Base-by-base conservation (phyloP, 805 yeast species). In the Metschnikowia matae region DNA sequence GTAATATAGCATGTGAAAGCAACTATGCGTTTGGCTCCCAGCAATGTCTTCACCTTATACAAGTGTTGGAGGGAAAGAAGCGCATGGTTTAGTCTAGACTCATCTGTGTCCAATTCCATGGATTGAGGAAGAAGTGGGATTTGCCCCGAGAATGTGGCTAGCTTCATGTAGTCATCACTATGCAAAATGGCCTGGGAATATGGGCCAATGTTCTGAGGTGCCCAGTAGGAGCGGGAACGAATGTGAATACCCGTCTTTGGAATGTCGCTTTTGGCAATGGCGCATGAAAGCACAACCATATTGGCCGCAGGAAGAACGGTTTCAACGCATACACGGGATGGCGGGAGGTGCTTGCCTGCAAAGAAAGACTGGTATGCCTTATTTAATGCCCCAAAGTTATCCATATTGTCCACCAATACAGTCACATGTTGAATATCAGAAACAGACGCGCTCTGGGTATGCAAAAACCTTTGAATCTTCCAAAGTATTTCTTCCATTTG, bases 181-280 rank as follows among this genome's bases (percentile, higher is more conserved):
- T 81, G 83, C 4, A 78, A 66, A 10, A 83, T 81, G 0, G 91
- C 80, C 66, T 94, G 99, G 0, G 99, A 92, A 63, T 94, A 94
- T 0, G 99, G 99, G 0, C 99, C 99, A 42, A 94, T 94, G 58
- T 94, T 94, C 35, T 96, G 92, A 0, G 99, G 99, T 0, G 97
- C 98, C 99, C 99, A 94, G 64, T 87, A 91, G 38, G 97, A 90
- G 52, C 91, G 76, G 1, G 97, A 90, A 59, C 94, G 92, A 7
- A 94, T 89, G 62, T 94, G 98, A 14, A 92, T 70, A 0, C 98
- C 97, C 31, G 69, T 70, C 57, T 85, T 85, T 10, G 43, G 44
- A 7, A 15, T 34, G 11, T 15, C 29, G 3, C 29, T 15, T 23
- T 66, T 56, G 15, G 82, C 60, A 0, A 78, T 77, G 13, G 78